Evolutionary conservation across 257 asterid species (phyloP).

Genomic region (Orobanche coerulescens): DNA sequence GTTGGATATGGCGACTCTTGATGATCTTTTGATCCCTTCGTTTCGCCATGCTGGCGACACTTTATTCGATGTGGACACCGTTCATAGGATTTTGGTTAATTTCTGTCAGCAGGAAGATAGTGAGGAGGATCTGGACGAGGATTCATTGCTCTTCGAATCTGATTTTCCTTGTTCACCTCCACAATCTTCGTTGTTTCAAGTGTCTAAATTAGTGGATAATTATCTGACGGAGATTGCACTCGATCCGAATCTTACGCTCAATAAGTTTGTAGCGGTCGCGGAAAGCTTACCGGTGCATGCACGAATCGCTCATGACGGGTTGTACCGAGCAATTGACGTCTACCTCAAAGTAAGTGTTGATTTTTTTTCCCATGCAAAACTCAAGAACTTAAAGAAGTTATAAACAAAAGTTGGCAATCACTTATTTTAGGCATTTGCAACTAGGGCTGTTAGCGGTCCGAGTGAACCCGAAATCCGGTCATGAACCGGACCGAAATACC

Average conservation of each 20-base stretch:
- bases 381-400: too few relatives aligned
- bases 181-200: conserved; percentile 70
- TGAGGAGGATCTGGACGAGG: conserved; percentile 79
- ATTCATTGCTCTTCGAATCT: conserved; percentile 57
- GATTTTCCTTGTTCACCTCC: conserved; percentile 68
- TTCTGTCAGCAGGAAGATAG: conserved; percentile 83
- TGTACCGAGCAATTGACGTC: conserved; percentile 83
- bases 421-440: not conserved
- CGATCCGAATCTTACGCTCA: conserved; percentile 74
- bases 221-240: conserved; percentile 91
- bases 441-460: too few relatives aligned
- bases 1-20: conserved; percentile 68
- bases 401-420: not conserved
- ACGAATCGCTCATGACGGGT: conserved; percentile 64
- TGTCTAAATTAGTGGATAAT: conserved; percentile 75
- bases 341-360: conserved; percentile 65
- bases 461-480: too few relatives aligned
- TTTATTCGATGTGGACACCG: conserved; percentile 74
- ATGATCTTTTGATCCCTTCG: conserved; percentile 84
- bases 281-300: conserved; percentile 82
- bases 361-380: too few relatives aligned
- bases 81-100: conserved; percentile 71
- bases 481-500: too few relatives aligned
- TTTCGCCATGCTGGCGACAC: conserved; percentile 69
- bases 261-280: conserved; percentile 74